Evolutionary conservation across 2,329 filamentous ascomycete species (phyloP).

Genomic region (Emydomyces testavorans): DNA sequence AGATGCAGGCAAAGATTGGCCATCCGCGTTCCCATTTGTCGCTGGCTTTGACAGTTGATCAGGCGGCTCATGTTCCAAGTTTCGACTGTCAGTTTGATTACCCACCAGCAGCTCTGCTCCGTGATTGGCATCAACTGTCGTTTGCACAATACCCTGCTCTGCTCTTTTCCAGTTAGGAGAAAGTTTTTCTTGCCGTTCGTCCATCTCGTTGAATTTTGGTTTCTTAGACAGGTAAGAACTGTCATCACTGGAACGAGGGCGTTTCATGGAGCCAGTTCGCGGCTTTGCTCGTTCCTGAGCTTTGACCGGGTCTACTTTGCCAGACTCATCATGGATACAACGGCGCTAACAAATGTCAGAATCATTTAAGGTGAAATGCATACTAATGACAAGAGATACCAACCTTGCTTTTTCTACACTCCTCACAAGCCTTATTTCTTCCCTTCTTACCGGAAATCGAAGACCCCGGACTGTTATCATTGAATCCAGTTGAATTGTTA

Average conservation of each 20-base stretch:
- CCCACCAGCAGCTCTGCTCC: not conserved
- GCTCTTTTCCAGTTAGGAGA: slow-evolving; percentile 17
- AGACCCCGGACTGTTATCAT: slow-evolving; percentile 25
- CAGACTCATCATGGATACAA: slow-evolving; percentile 55
- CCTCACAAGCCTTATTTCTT: slow-evolving; percentile 53
- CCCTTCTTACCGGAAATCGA: slow-evolving; percentile 42
- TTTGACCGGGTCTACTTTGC: slow-evolving; percentile 53
- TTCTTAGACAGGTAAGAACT: slow-evolving; percentile 20
- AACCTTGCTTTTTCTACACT: slow-evolving; percentile 58
- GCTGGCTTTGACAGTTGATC: not conserved
- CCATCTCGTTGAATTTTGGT: slow-evolving; percentile 27
- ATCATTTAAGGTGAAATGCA: slow-evolving; percentile 18
- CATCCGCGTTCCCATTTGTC: slow-evolving; percentile 18
- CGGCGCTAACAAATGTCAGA: slow-evolving; percentile 41
- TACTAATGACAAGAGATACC: slow-evolving; percentile 20
- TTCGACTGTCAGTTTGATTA: not conserved
- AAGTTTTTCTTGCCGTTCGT: slow-evolving; percentile 16
- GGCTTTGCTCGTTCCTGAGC: slow-evolving; percentile 51
- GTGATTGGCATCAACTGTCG: not conserved
- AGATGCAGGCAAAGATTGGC: slow-evolving; percentile 28
- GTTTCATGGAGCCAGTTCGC: slow-evolving; percentile 45
- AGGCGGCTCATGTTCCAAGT: not conserved
- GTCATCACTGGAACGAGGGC: slow-evolving; percentile 39
- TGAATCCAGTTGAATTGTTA: not conserved
- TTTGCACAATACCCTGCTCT: not conserved